Evolutionary conservation across 768 basidiomycete genomes (phyloP), one percentile per base, ranked within the genome.

Genomic region (Panaeolus papilionaceus): DNA sequence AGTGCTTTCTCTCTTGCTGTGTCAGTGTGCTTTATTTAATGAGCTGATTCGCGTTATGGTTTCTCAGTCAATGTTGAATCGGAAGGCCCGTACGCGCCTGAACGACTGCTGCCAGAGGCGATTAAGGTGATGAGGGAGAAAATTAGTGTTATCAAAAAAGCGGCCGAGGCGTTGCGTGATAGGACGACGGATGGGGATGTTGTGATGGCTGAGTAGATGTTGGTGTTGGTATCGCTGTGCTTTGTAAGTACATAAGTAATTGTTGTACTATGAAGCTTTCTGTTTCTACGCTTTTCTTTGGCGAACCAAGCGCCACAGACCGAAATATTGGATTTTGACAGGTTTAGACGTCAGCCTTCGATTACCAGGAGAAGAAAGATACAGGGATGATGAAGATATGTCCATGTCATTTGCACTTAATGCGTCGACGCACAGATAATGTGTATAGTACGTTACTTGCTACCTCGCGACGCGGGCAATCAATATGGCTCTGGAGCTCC

Each of bases 11-110:
- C 23, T 66, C 38, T 10, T 49, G 38, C 38, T 51, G 63, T 10
- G 3, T 65, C 12, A 5, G 54, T 33, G 3, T 23, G 51, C 65
- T 33, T 54, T 61, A 33, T 20, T 26, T 58, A 10, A 28, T 66
- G 7, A 42, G 11, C 11, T 26, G 20, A 49, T 12, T 6, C 4
- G 16, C 37, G 2, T 63, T 71, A 40, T 42, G 63, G 37, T 45
- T 63, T 61, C 4, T 16, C 75, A 94, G 96, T 94, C 82, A 93
- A 88, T 68, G 84, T 99, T 44, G 96, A 99, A 78, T 95, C 95
- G 0, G 93, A 96, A 73, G 92, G 96, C 4, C 88, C 93, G 12
- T 98, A 98, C 75, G 79, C 86, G 3, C 96, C 97, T 0, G 88
- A 96, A 78, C 85, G 92, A 38, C 82, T 99, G 11, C 80, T 97